Evolutionary conservation across 805 yeast genomes (phyloP), one percentile per base, ranked within the genome.

Genomic region (Nakazawaea anatomiae): DNA sequence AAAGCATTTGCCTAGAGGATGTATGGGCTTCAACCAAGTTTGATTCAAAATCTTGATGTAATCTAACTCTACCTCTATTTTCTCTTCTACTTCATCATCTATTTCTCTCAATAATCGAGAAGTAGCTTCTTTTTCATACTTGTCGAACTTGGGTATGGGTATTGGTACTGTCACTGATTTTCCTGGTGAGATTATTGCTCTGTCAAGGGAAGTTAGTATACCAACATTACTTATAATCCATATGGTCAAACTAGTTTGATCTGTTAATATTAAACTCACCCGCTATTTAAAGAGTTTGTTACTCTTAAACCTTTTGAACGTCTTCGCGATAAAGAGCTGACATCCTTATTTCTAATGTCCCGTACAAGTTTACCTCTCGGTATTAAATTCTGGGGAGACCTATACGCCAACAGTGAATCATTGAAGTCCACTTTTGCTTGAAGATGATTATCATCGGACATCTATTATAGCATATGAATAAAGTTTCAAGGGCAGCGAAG

Each of bases 371-470:
- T 14, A 6, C 30, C 14, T 14, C 46, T 14, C 14, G 39, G 39
- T 32, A 43, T 43, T 11, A 43, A 18, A 31, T 25, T n/a, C 39
- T 29, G 46, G 5, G 47, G 47, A 36, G 41, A 36, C 2, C 41
- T 43, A 8, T 31, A 43, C 6, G 46, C 14, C 6, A 43, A 29
- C 46, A 25, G 39, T 34, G 46, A 18, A 34, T 43, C 46, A 32
- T 25, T 43, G 18, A 43, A 43, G 18, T 43, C 46, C 46, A 43
- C 46, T 34, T 43, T 43, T 12, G 46, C 39, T 43, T 39, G 46
- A 43, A 14, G 38, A 6, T 8, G 31, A 14, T 43, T 43, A n/a
- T 32, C 18, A 43, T 43, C 46, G 5, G 18, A 31, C 46, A 43
- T 43, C 29, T 43, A 42, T 6, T 10, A 12, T 25, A 18, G 10